Conservation (phyloP, 495 filamentous ascomycete genomes). For the Trichoderma erinaceum region DNA sequence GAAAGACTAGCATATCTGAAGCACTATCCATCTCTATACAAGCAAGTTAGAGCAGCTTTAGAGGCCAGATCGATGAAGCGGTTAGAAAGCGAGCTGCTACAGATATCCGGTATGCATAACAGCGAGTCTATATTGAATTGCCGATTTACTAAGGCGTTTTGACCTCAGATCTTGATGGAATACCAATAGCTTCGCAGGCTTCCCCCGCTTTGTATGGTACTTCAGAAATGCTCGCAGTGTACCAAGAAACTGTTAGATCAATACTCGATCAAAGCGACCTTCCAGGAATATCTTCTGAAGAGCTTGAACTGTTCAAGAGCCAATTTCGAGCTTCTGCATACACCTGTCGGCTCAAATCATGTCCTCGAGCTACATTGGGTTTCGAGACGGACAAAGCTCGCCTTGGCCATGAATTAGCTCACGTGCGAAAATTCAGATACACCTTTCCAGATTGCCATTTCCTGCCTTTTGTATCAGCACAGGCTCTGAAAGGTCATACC, state of each 20-base stretch:
- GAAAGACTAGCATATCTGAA: not conserved
- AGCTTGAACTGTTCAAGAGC: constrained; percentile 24
- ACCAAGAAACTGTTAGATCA: constrained; percentile 21
- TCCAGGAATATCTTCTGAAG: constrained; percentile 19
- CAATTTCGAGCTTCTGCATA: constrained; percentile 22
- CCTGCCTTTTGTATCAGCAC: constrained; percentile 17
- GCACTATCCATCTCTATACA: not conserved
- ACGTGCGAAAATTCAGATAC: constrained; percentile 5
- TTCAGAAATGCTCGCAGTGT: constrained; percentile 15
- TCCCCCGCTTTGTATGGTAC: not conserved
- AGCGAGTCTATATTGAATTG: not conserved
- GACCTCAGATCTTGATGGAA: not conserved
- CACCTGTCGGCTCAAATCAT: constrained; percentile 23
- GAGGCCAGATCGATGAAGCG: not conserved
- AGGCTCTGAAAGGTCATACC: constrained; percentile 11
- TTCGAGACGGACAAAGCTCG: constrained; percentile 2
- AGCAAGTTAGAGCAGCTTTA: not conserved
- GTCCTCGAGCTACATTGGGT: constrained; percentile 9
- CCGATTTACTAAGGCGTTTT: too few species aligned
- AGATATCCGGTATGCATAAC: not conserved
- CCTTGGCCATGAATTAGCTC: constrained; percentile 13
- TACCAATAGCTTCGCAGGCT: not conserved
- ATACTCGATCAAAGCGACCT: constrained; percentile 17
- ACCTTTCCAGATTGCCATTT: constrained; percentile 15
- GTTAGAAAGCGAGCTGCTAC: not conserved